A percentile compares a stretch with the other conserved stretches of the same genome.
Evolutionary conservation across 1,139 yeast genomes (phyloP).

Genomic region (Diutina scorzettiae): DNA sequence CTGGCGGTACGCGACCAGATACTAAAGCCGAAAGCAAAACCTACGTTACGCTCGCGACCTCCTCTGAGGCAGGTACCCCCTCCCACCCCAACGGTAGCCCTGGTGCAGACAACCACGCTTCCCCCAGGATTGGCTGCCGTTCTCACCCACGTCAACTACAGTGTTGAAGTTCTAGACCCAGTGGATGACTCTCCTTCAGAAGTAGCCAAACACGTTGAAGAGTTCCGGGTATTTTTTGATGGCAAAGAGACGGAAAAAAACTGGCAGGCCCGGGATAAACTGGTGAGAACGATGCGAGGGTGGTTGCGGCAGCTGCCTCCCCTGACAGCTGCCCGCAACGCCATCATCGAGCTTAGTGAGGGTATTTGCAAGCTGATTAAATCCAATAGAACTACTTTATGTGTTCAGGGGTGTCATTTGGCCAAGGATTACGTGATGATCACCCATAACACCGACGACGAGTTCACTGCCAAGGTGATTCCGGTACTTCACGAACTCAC

Average conservation of each 20-base stretch:
- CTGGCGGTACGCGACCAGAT: not conserved
- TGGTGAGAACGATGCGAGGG: slow-evolving; percentile 43
- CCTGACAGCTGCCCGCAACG: slow-evolving; percentile 29
- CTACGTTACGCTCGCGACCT: not conserved
- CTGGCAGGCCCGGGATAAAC: slow-evolving; percentile 67
- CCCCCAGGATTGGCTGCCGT: not conserved
- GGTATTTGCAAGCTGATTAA: slow-evolving; percentile 55
- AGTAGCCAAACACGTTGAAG: slow-evolving; percentile 12
- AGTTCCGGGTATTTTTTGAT: slow-evolving; percentile 32
- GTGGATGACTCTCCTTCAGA: slow-evolving; percentile 7
- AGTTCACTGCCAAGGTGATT: slow-evolving; percentile 49
- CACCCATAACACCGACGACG: slow-evolving; percentile 40
- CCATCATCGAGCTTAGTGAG: slow-evolving; percentile 32
- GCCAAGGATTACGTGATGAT: slow-evolving; percentile 59
- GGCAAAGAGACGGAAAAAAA: slow-evolving; percentile 83
- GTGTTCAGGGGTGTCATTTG: slow-evolving; percentile 64
- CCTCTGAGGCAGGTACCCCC: not conserved
- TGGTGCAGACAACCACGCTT: not conserved
- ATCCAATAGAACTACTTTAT: slow-evolving; percentile 77
- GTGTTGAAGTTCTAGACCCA: not conserved
- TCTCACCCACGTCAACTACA: not conserved
- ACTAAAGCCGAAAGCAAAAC: not conserved
- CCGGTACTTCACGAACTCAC: slow-evolving; percentile 50
- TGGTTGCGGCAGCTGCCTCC: slow-evolving; percentile 26
- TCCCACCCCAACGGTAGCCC: not conserved